Base-by-base conservation (phyloP, 2,329 filamentous ascomycete genomes). In the Ophiosphaerella narmari region DNA sequence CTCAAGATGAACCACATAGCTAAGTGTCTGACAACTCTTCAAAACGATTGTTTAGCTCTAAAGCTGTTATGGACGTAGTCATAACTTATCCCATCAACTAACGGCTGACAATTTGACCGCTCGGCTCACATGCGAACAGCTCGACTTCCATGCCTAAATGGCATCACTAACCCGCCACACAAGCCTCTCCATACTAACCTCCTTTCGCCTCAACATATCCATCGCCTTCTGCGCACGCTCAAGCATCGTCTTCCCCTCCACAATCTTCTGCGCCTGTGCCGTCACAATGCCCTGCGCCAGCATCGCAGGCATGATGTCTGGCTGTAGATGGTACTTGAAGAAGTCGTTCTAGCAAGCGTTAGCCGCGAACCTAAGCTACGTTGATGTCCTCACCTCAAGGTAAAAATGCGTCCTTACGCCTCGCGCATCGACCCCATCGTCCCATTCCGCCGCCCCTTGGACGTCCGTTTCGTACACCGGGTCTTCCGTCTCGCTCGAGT, bases 371-470 rank as follows among this genome's bases (percentile, higher is more conserved):
- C 16, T 13, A 18, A 3, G 3, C 12, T 38, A 7, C 23, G 7
- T 7, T 24, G 8, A 23, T 4, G 12, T 23, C 18, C 76, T 63
- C 60, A 81, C 80, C 47, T 79, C 62, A 8, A 72, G 68, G 55
- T 83, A 84, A 51, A 78, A 80, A 66, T 81, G 78, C 12, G 83
- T 84, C 50, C 82, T 70, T 7, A 86, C 83, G 4, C 84, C 84
- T 16, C 70, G 73, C 3, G 77, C 70, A 8, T 77, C 66, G 1
- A 86, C 82, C 0, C 80, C 83, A 3, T 80, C 73, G 3, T 71
- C 72, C 83, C 83, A 86, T 31, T 74, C 57, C 6, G 77, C 73
- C 9, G 67, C 73, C 7, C 68, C 69, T n/a, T 56, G 39, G 1
- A 77, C 78, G 42, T 84, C 80, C 80, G 84, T 82, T 32, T 75